phyloP scores from a whole-genome alignment of 306 rosid species.

The Prunus mume region DNA sequence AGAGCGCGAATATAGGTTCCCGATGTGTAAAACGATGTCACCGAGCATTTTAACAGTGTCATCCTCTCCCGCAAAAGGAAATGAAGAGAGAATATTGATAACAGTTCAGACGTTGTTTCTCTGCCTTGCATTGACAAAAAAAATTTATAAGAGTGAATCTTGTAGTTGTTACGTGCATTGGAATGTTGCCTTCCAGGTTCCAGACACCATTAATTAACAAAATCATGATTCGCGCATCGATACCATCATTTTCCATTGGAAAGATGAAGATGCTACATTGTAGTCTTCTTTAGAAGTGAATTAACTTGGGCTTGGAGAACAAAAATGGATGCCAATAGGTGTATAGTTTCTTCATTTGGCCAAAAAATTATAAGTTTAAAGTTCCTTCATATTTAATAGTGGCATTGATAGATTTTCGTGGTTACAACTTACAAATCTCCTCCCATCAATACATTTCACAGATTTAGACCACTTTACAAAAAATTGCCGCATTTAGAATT shows the following conservation, averaged over 20 bases:
- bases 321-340: neutral
- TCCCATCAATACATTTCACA: slow-evolving; percentile 6
- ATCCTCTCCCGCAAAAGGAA: no score
- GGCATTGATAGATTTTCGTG: neutral
- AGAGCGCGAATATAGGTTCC: neutral
- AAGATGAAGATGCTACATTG: neutral
- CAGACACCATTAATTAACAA: neutral
- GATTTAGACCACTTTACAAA: slow-evolving; percentile 6
- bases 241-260: neutral
- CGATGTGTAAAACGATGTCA: neutral
- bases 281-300: neutral
- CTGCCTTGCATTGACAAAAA: neutral
- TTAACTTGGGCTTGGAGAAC: neutral
- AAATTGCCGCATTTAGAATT: neutral
- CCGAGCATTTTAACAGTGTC: no score
- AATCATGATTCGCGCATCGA: no score
- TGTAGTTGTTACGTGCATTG: neutral
- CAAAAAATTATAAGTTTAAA: neutral
- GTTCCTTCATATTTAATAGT: neutral
- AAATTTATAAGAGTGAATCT: neutral
- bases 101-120: neutral
- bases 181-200: neutral
- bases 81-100: no score
- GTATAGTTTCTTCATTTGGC: neutral
- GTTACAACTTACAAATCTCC: neutral